These are phyloP conservation scores for Cyberlindnera mississippiensis DNA, from an alignment of 805 yeast genomes.

Conservation along the genomic window DNA sequence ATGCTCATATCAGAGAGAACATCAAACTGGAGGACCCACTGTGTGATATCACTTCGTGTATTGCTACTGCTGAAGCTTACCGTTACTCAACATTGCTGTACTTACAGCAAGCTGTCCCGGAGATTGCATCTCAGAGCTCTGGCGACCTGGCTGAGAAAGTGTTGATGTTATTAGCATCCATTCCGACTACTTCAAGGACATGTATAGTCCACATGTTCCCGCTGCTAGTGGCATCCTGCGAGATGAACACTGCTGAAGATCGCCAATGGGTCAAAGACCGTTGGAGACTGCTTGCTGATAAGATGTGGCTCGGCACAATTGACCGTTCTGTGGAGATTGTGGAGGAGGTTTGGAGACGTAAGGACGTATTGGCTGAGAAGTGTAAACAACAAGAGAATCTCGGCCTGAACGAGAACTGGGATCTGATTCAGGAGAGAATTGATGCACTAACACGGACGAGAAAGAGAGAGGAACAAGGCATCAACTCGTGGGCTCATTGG, in stretches of 20 bases:
- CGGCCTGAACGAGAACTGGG: constrained; percentile 16
- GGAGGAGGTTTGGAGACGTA: constrained; percentile 67
- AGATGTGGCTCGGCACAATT: constrained; percentile 63
- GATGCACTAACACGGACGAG: constrained; percentile 21
- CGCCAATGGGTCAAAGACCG: constrained; percentile 56
- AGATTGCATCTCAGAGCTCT: constrained; percentile 52
- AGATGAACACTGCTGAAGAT: constrained; percentile 54
- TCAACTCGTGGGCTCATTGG: constrained; percentile 59
- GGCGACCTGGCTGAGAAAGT: constrained; percentile 57
- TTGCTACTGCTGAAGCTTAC: constrained; percentile 70
- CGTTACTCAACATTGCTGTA: constrained; percentile 55
- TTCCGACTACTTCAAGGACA: constrained; percentile 55
- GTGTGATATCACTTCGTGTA: constrained; percentile 56
- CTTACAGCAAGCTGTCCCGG: constrained; percentile 69
- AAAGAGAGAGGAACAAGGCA: constrained; percentile 36
- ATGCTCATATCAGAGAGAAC: constrained; percentile 27
- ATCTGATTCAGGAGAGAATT: constrained; percentile 22
- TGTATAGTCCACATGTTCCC: constrained; percentile 63
- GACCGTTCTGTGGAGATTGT: constrained; percentile 66
- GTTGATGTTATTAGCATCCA: constrained; percentile 55
- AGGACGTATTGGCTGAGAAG: constrained; percentile 33
- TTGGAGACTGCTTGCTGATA: constrained; percentile 50
- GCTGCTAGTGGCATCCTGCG: constrained; percentile 60
- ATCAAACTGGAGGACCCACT: constrained; percentile 40
- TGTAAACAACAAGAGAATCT: constrained; percentile 1